Evolutionary conservation across 2,329 filamentous ascomycete species (phyloP).

Genomic region (Aulographum hederae): DNA sequence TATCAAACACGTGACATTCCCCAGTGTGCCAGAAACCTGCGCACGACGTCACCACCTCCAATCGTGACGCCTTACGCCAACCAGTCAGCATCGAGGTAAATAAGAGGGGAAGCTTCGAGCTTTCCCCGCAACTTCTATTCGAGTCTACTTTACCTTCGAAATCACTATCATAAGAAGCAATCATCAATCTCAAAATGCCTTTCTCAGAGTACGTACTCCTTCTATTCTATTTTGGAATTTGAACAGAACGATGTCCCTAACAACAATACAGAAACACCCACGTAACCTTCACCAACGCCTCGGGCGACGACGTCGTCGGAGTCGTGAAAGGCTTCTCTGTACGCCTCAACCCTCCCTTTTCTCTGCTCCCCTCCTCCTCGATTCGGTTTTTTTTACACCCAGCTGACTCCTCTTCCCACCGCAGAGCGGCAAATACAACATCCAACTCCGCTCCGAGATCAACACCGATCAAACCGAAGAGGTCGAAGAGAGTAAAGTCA

Average conservation of each 20-base stretch:
- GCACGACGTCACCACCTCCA: no score
- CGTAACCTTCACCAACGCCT: slow-evolving; percentile 5
- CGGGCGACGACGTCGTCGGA: slow-evolving; percentile 6
- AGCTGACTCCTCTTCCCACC: background rate
- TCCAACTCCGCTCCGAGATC: slow-evolving; percentile 4
- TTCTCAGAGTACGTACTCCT: slow-evolving; percentile 4
- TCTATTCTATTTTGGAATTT: no score
- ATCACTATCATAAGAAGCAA: background rate
- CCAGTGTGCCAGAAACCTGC: no score
- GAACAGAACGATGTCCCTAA: background rate
- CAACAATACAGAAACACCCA: slow-evolving; percentile 5
- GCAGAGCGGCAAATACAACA: slow-evolving; percentile 5
- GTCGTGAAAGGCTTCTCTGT: slow-evolving; percentile 5
- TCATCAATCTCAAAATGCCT: slow-evolving; percentile 1
- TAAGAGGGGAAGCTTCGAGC: no score
- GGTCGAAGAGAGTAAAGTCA: slow-evolving; percentile 6
- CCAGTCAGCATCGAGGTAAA: no score
- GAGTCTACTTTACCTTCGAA: background rate
- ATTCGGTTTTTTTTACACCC: background rate
- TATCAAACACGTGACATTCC: no score
- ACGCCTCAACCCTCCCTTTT: background rate
- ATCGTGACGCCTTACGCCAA: no score
- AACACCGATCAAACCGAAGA: slow-evolving; percentile 1
- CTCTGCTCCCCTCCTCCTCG: background rate
- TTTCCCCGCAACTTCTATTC: no score